Percentiles rank a stretch among this genome's conserved stretches.
These are phyloP conservation scores for Eimeria falciformis DNA, from an alignment of 169 alveolate species.

Conservation along the genomic window DNA sequence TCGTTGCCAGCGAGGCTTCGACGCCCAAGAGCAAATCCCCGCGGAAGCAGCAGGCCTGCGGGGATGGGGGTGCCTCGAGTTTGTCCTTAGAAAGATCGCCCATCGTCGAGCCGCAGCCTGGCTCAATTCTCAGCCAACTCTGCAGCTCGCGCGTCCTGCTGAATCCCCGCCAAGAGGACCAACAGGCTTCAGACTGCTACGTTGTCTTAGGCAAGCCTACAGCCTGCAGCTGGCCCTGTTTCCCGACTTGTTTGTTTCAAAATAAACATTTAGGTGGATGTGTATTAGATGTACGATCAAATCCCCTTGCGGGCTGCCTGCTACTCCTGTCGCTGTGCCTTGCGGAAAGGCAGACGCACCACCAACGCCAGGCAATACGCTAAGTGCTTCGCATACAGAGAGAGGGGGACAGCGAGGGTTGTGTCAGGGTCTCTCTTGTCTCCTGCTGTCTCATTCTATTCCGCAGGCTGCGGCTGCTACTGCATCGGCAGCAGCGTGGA, in stretches of 20 bases:
- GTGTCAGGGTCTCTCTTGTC: not conserved
- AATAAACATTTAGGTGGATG: too few species aligned
- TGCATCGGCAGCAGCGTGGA: slow-evolving; percentile 81
- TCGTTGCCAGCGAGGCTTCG: not conserved
- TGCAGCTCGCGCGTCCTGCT: not conserved
- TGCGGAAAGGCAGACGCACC: too few species aligned
- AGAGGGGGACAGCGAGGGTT: too few species aligned
- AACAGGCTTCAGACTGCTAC: not conserved
- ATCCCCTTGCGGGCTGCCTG: too few species aligned
- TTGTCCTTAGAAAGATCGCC: not conserved
- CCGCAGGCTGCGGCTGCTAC: not conserved
- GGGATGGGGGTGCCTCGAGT: not conserved
- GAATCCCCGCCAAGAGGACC: not conserved
- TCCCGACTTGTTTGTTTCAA: too few species aligned
- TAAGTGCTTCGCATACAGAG: too few species aligned
- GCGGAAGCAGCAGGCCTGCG: slow-evolving; percentile 24
- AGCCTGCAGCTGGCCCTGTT: too few species aligned
- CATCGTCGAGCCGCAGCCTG: not conserved
- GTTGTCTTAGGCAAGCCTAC: not conserved
- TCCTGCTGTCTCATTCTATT: not conserved
- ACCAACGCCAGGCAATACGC: too few species aligned
- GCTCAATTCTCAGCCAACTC: slow-evolving; percentile 16
- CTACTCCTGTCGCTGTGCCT: too few species aligned
- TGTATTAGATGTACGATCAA: too few species aligned
- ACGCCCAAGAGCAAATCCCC: not conserved